Evolutionary conservation across 306 rosid species (phyloP), one percentile per base, ranked within the genome.

Genomic region (Lathyrus aphaca): DNA sequence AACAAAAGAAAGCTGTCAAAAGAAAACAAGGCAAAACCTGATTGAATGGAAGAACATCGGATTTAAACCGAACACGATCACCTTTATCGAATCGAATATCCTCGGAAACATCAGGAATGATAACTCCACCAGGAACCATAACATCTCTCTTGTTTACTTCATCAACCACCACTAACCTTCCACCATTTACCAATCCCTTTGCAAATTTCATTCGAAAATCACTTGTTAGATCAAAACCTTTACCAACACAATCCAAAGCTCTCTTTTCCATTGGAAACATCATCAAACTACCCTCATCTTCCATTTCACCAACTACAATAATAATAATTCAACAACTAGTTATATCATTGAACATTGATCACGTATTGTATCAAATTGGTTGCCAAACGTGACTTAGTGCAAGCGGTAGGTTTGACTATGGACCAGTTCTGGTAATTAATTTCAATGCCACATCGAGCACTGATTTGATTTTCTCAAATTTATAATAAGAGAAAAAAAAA

Each of bases 11-110:
- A 48, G 66, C 2, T 35, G 10, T 35, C 39, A 46, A 51, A 45
- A 13, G 7, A 44, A 56, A 42, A 70, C 21, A 16, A 60, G 8
- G 12, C 8, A 32, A 8, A 9, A 92, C 98, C 90, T 90, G 97
- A 51, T 88, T 88, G 85, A 94, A 90, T 71, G 84, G 86, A 73
- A 94, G 92, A 35, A 94, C 90, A 77, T 94, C 97, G n/a, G 97
- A 88, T 62, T 88, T 90, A 85, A 90, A 90, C 38, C 98, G 87
- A 12, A 85, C 80, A 68, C 97, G 91, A 78, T 94, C 98, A 54
- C 98, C 98, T 83, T 90, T 94, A 64, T 94, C 98, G 42, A 90
- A 90, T 0, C 88, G 83, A 74, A 94, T 88, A 73, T 87, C 86
- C 72, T 86, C 86, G 6, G 98, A 86, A 73, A 94, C 96, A 27